phyloP scores from a whole-genome alignment of 306 rosid species.

The Fragaria iinumae region DNA sequence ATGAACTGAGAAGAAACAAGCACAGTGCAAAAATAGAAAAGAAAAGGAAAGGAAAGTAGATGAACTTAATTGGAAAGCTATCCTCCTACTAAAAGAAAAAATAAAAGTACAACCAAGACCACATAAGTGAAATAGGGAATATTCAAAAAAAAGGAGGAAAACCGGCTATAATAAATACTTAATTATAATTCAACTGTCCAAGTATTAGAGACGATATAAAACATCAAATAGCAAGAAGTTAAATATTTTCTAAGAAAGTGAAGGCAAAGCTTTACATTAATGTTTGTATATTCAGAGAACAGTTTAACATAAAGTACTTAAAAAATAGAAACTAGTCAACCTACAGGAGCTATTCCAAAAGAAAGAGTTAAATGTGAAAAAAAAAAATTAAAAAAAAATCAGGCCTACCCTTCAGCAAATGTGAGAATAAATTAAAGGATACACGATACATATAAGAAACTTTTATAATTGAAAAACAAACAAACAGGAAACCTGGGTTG shows the following conservation, averaged over 20 bases:
- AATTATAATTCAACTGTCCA: neutral
- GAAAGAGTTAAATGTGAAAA: slow-evolving; percentile 15
- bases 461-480: neutral
- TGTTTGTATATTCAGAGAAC: neutral
- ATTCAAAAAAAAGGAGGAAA: neutral
- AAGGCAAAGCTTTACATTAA: neutral
- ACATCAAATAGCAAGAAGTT: neutral
- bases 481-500: slow-evolving; percentile 10
- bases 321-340: slow-evolving; percentile 16
- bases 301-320: neutral
- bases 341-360: slow-evolving; percentile 16
- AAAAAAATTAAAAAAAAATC: neutral
- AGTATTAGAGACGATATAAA: neutral
- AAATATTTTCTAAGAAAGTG: neutral
- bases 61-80: neutral
- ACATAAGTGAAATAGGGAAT: neutral
- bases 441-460: neutral
- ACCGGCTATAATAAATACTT: neutral
- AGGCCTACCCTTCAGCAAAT: slow-evolving; percentile 24
- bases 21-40: neutral
- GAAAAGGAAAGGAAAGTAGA: neutral
- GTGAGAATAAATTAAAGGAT: slow-evolving; percentile 3
- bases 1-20: neutral
- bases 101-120: neutral
- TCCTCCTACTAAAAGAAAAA: neutral